Evolutionary conservation across 495 filamentous ascomycete genomes (phyloP).

Genomic region (Neurospora cerealis): DNA sequence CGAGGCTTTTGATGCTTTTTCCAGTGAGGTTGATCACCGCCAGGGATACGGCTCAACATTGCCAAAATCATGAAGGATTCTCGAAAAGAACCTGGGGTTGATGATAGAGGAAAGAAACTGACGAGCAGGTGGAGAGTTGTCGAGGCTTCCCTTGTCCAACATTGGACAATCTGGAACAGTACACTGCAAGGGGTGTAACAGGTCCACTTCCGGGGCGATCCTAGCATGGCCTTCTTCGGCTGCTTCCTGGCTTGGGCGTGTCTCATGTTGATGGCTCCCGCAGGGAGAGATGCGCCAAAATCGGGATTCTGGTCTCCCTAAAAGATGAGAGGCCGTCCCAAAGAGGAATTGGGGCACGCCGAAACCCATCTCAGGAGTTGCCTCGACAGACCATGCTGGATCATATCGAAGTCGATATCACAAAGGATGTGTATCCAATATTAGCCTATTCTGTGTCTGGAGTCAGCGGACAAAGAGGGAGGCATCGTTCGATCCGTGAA

Average conservation of each 20-base stretch:
- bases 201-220: neutral
- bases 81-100: constrained; percentile 1
- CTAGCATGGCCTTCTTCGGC: neutral
- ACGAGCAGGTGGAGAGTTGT: neutral
- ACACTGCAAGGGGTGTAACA: neutral
- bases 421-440: neutral
- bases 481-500: neutral
- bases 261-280: neutral
- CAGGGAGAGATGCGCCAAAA: neutral
- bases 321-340: neutral
- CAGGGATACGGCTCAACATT: constrained; percentile 25
- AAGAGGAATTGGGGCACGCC: neutral
- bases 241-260: neutral
- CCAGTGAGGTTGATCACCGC: constrained; percentile 36
- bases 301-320: neutral
- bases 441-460: neutral
- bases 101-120: neutral
- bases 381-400: neutral
- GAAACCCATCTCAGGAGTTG: neutral
- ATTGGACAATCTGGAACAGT: neutral
- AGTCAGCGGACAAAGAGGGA: neutral
- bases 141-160: neutral
- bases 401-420: neutral
- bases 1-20: constrained; percentile 26
- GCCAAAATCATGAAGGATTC: neutral